Percentiles rank a stretch among this genome's conserved stretches.
phyloP scores from a whole-genome alignment of 106 monocot genomes.

The Apostasia ramifera region DNA sequence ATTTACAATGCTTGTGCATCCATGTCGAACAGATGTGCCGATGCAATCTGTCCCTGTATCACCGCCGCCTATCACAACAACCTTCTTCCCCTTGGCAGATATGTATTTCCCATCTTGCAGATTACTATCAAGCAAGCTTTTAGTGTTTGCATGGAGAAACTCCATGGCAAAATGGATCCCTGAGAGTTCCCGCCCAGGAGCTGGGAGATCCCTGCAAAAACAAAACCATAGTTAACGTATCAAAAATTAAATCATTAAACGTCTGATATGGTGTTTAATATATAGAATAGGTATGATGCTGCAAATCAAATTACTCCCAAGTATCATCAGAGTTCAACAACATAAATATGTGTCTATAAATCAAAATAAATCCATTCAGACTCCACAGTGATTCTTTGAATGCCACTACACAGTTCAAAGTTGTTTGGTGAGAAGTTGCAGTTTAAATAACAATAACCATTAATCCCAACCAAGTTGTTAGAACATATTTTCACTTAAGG shows the following conservation, averaged over 20 bases:
- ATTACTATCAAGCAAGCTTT: slow-evolving; percentile 96
- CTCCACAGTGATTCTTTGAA: too few relatives aligned
- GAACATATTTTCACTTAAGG: neutral
- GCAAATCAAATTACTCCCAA: too few relatives aligned
- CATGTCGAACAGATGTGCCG: slow-evolving; percentile 93
- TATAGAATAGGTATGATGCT: too few relatives aligned
- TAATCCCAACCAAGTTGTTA: neutral
- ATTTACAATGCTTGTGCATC: slow-evolving; percentile 73
- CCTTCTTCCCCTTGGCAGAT: slow-evolving; percentile 92
- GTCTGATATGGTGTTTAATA: too few relatives aligned
- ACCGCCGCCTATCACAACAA: slow-evolving; percentile 96
- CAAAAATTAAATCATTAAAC: too few relatives aligned
- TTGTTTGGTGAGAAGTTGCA: too few relatives aligned
- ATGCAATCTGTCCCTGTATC: slow-evolving; percentile 99
- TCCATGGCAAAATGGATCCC: slow-evolving; percentile 98
- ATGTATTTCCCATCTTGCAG: slow-evolving; percentile 81
- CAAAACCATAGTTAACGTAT: neutral
- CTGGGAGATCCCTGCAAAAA: slow-evolving; percentile 72
- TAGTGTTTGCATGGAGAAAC: slow-evolving; percentile 94
- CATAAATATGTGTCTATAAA: too few relatives aligned
- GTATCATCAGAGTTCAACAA: too few relatives aligned
- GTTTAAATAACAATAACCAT: too few relatives aligned
- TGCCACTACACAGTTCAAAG: too few relatives aligned
- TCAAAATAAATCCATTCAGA: too few relatives aligned
- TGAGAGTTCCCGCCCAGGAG: slow-evolving; percentile 74